These are phyloP conservation scores for Tricholoma sp. DNA, from an alignment of 768 basidiomycete genomes.

Conservation along the genomic window DNA sequence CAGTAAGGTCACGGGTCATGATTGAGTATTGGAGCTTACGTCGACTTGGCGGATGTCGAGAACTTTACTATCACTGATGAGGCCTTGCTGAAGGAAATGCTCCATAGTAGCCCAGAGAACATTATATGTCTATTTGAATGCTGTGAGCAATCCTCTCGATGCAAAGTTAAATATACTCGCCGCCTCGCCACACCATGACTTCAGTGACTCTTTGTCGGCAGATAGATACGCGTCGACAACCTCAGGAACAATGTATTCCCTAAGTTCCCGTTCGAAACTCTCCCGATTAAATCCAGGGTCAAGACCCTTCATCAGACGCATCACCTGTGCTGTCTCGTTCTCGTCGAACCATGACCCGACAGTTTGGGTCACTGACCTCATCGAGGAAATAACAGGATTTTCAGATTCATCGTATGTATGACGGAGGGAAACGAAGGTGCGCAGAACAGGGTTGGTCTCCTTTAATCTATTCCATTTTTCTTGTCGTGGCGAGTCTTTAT, in stretches of 20 bases:
- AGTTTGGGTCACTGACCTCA: conserved; percentile 80
- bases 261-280: conserved; percentile 79
- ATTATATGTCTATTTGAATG: conserved; percentile 72
- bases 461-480: conserved; percentile 80
- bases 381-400: conserved; percentile 74
- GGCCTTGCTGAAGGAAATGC: conserved; percentile 83
- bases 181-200: conserved; percentile 93
- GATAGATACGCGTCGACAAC: conserved; percentile 94
- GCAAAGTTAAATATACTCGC: conserved; percentile 40
- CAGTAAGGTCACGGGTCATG: not conserved
- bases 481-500: conserved; percentile 74
- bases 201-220: conserved; percentile 81
- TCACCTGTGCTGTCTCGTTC: conserved; percentile 96
- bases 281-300: conserved; percentile 88
- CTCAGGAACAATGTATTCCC: conserved; percentile 97
- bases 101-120: conserved; percentile 99
- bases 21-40: conserved; percentile 41
- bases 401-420: conserved; percentile 89
- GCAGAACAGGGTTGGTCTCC: conserved; percentile 73
- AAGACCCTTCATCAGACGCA: conserved; percentile 77
- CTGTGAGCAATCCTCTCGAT: not conserved
- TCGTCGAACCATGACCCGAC: conserved; percentile 94
- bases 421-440: conserved; percentile 50
- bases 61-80: conserved; percentile 89
- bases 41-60: conserved; percentile 98